Conservation (phyloP, 106 monocot species). For the Agapanthus africanus region DNA sequence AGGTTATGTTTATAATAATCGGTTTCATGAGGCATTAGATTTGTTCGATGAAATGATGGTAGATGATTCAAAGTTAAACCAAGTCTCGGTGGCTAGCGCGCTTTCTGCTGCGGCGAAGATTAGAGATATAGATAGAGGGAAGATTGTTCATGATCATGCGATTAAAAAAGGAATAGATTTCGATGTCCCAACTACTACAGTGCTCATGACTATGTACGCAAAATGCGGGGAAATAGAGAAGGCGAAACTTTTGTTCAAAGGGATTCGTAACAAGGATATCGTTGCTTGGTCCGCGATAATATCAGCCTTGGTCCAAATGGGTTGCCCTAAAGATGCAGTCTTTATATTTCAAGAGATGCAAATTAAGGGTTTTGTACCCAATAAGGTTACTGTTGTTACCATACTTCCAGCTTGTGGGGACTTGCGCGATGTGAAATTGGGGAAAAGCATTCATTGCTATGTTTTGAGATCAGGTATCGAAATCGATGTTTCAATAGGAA, state of each 20-base stretch:
- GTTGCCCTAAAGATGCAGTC: conserved; percentile 30
- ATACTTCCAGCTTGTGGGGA: conserved; percentile 66
- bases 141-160: conserved; percentile 40
- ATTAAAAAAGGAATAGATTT: conserved; percentile 20
- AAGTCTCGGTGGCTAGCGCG: conserved; percentile 50
- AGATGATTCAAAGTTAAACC: conserved; percentile 24
- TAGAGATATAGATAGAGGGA: conserved; percentile 41
- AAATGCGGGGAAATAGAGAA: conserved; percentile 43
- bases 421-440: conserved; percentile 28
- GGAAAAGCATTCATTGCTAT: conserved; percentile 55
- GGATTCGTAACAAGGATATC: conserved; percentile 41
- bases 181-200: conserved; percentile 34
- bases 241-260: conserved; percentile 45
- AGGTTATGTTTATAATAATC: conserved; percentile 41
- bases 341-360: conserved; percentile 52
- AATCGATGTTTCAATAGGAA: conserved; percentile 29
- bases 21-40: conserved; percentile 38
- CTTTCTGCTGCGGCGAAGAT: conserved; percentile 57
- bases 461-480: conserved; percentile 25
- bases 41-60: conserved; percentile 42
- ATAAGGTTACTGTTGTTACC: conserved; percentile 37
- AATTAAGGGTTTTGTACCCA: conserved; percentile 26
- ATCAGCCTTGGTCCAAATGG: conserved; percentile 46
- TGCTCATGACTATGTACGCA: conserved; percentile 60
- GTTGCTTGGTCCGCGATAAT: conserved; percentile 85